Conservation (phyloP, 352 stramenopile genomes). For the Pythium dissimile region DNA sequence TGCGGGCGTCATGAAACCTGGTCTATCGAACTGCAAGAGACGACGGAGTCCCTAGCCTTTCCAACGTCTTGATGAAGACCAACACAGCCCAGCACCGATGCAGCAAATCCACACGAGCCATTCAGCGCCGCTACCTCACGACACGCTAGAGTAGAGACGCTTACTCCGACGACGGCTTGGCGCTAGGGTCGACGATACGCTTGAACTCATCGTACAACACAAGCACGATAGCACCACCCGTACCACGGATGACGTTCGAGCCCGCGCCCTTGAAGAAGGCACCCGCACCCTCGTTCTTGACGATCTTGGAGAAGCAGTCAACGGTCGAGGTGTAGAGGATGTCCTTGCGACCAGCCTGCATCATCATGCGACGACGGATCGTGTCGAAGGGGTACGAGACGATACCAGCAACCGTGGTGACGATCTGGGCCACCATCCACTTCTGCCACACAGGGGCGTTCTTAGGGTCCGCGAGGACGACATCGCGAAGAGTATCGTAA, state of each 20-base stretch:
- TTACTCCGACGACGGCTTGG: conserved; percentile 58
- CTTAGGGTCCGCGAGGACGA: conserved; percentile 80
- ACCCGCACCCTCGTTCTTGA: conserved; percentile 92
- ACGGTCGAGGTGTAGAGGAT: conserved; percentile 97
- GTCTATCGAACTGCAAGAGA: conserved; percentile 31
- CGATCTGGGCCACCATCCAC: conserved; percentile 90
- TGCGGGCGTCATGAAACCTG: conserved; percentile 15
- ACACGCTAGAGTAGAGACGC: conserved; percentile 20
- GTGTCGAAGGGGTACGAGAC: conserved; percentile 97
- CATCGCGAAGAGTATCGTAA: conserved; percentile 96
- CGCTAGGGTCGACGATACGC: conserved; percentile 63
- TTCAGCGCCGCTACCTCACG: conserved; percentile 23
- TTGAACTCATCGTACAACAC: conserved; percentile 99
- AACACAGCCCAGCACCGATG: conserved; percentile 7
- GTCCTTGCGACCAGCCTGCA: conserved; percentile 96
- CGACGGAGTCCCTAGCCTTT: conserved; percentile 13
- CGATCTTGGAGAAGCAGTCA: conserved; percentile 97
- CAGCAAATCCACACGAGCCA: conserved; percentile 15
- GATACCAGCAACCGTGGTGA: conserved; percentile 90
- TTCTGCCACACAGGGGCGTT: conserved; percentile 87
- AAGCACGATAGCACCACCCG: conserved; percentile 97
- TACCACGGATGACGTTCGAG: conserved; percentile 98
- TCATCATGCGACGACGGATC: conserved; percentile 95
- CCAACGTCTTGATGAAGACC: conserved; percentile 16
- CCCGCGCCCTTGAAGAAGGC: conserved; percentile 99